Conservation (phyloP, 371 early-diverging fungal genomes). For the Mortierella sp. region DNA sequence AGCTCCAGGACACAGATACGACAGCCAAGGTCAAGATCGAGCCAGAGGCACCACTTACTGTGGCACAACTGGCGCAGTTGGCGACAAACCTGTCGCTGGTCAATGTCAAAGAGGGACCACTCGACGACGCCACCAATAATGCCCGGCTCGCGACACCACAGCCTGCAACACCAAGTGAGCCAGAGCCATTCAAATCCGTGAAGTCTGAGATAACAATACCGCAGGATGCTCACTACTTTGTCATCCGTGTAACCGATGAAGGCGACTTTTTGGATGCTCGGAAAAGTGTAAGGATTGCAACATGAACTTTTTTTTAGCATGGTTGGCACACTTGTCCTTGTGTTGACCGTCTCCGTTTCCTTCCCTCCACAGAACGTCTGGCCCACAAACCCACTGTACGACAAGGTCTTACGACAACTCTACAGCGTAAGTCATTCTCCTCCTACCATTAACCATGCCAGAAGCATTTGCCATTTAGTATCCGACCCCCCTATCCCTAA, state of each 20-base stretch:
- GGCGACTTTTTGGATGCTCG: constrained; percentile 6
- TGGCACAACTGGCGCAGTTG: background rate
- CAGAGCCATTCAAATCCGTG: background rate
- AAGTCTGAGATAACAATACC: background rate
- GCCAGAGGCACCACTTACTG: background rate
- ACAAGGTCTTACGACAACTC: constrained; percentile 17
- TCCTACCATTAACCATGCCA: background rate
- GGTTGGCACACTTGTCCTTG: background rate
- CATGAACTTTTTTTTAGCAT: background rate
- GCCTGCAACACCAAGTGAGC: background rate
- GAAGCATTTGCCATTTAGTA: background rate
- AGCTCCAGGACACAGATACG: background rate
- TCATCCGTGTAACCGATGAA: background rate
- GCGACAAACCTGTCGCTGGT: background rate
- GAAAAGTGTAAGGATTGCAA: background rate
- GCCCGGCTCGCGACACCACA: background rate
- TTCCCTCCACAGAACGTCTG: constrained; percentile 24
- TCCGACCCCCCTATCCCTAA: no score
- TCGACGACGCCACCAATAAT: background rate
- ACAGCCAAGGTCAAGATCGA: background rate
- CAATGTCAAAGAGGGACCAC: background rate
- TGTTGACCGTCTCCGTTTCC: background rate
- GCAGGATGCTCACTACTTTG: background rate
- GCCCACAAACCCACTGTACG: constrained; percentile 38
- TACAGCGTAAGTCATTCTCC: constrained; percentile 17